These are phyloP conservation scores for Iris macrosiphon DNA, from an alignment of 106 monocot species.

Conservation along the genomic window DNA sequence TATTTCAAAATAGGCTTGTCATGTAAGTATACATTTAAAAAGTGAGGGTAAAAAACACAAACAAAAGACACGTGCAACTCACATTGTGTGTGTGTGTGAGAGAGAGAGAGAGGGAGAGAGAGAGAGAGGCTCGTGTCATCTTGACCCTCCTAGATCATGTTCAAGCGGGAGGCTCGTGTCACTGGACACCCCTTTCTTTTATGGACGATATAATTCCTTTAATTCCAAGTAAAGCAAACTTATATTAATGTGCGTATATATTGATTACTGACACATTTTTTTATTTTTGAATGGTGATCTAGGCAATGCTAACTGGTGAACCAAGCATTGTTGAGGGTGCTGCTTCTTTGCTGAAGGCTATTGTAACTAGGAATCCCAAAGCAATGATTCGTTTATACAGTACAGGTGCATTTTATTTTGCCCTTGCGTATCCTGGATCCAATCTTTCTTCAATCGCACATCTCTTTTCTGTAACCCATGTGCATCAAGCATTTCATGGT, in stretches of 20 bases:
- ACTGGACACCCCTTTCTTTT: too few species aligned
- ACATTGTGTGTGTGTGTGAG: too few species aligned
- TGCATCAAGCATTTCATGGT: slow-evolving; percentile 98
- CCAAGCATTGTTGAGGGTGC: slow-evolving; percentile 89
- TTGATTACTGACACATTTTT: not conserved
- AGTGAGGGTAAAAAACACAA: too few species aligned
- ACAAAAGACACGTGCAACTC: too few species aligned
- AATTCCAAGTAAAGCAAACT: too few species aligned
- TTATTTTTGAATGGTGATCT: not conserved
- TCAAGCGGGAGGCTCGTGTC: too few species aligned
- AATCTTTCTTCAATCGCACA: slow-evolving; percentile 94
- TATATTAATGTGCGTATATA: not conserved
- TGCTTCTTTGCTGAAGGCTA: slow-evolving; percentile 84
- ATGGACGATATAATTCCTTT: too few species aligned
- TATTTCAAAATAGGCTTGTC: too few species aligned
- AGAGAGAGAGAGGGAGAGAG: too few species aligned
- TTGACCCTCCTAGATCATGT: too few species aligned
- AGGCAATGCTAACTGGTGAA: slow-evolving; percentile 92
- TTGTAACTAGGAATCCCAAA: slow-evolving; percentile 95
- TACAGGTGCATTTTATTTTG: slow-evolving; percentile 96
- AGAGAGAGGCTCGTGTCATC: too few species aligned
- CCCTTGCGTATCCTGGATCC: slow-evolving; percentile 94
- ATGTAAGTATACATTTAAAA: too few species aligned
- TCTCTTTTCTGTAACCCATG: slow-evolving; percentile 82
- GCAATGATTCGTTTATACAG: slow-evolving; percentile 93